Evolutionary conservation across 2,329 filamentous ascomycete genomes (phyloP).

Genomic region (Tolypocladium ovalisporum): DNA sequence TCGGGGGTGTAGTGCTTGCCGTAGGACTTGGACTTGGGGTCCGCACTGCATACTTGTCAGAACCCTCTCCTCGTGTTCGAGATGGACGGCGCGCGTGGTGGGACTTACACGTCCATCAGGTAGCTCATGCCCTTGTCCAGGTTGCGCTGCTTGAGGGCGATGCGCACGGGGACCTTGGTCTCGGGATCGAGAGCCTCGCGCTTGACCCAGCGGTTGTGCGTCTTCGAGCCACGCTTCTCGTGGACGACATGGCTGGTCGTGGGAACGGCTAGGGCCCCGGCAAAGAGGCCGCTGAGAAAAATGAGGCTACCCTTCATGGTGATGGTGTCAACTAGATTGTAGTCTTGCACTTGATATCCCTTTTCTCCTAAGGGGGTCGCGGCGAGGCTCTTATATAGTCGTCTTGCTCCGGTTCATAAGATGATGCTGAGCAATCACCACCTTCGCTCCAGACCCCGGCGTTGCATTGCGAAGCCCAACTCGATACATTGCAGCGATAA

Average conservation of each 20-base stretch:
- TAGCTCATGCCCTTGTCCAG: background rate
- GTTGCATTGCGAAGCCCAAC: background rate
- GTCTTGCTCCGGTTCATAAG: background rate
- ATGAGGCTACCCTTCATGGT: background rate
- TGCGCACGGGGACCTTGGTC: background rate
- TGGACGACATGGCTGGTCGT: background rate
- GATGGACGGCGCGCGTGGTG: background rate
- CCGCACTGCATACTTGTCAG: background rate
- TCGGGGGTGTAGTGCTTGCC: background rate
- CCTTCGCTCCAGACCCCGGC: background rate
- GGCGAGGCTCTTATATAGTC: background rate
- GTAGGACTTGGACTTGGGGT: background rate
- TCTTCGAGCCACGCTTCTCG: background rate
- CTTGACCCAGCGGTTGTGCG: background rate
- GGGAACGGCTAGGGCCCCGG: background rate
- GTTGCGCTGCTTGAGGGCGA: background rate
- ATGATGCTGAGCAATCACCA: background rate
- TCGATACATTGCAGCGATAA: background rate
- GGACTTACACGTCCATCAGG: background rate
- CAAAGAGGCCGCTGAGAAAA: background rate
- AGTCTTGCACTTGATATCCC: background rate
- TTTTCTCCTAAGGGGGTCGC: background rate
- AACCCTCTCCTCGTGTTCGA: background rate
- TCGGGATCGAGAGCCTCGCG: background rate
- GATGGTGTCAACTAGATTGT: background rate